Conservation (phyloP, 768 basidiomycete genomes). For the Tricholoma matsutake region DNA sequence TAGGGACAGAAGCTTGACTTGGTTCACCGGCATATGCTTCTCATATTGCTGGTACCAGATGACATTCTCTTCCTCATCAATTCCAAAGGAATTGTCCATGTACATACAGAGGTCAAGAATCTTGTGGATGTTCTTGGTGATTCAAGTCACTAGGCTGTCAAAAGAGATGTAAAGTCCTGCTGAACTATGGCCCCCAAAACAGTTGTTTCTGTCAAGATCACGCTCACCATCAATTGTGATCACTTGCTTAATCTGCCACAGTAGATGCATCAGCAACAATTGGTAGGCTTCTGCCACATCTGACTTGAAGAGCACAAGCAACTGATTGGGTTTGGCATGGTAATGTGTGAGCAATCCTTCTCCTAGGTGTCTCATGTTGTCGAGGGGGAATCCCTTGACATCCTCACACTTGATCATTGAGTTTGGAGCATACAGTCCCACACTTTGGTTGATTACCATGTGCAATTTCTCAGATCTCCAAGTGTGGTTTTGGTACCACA, state of each 20-base stretch:
- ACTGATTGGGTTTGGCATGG: background rate
- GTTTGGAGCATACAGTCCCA: too few species aligned
- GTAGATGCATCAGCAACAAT: too few species aligned
- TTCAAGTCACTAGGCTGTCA: background rate
- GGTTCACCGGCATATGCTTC: background rate
- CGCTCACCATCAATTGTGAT: constrained; percentile 24
- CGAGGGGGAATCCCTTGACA: too few species aligned
- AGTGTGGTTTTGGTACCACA: too few species aligned
- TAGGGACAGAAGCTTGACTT: constrained; percentile 24
- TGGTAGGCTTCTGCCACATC: constrained; percentile 36
- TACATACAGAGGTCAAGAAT: background rate
- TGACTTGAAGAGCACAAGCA: constrained; percentile 30
- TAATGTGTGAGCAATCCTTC: too few species aligned
- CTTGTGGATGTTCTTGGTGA: background rate
- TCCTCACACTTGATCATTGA: too few species aligned
- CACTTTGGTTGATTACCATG: too few species aligned
- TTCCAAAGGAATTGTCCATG: constrained; percentile 1
- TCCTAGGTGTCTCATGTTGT: too few species aligned
- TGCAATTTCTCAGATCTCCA: too few species aligned
- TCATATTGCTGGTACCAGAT: constrained; percentile 27
- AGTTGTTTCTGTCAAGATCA: constrained; percentile 28
- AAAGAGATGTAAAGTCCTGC: background rate
- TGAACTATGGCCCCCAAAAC: too few species aligned
- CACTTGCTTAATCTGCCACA: constrained; percentile 30
- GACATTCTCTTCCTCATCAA: constrained; percentile 18